phyloP scores from a whole-genome alignment of 2,329 filamentous ascomycete genomes.

The Calonectria leucothoes region DNA sequence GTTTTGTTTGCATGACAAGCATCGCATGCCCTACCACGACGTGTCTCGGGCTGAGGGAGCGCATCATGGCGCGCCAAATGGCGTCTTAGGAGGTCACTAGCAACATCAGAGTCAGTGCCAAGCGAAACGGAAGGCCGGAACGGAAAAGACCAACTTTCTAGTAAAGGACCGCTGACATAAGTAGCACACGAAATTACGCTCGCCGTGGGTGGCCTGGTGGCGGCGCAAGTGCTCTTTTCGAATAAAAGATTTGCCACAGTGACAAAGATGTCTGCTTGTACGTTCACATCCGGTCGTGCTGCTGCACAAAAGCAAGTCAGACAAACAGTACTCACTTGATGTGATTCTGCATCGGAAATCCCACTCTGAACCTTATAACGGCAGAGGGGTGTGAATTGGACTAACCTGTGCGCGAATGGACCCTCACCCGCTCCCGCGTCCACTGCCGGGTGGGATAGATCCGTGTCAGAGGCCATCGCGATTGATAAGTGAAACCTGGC shows the following conservation, averaged over 20 bases:
- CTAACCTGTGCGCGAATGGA: slow-evolving; percentile 21
- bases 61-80: slow-evolving; percentile 50
- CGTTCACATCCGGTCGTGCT: slow-evolving; percentile 6
- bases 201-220: slow-evolving; percentile 53
- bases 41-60: slow-evolving; percentile 43
- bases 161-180: slow-evolving; percentile 54
- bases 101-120: slow-evolving; percentile 1
- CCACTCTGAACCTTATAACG: slow-evolving; percentile 17
- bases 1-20: slow-evolving; percentile 58
- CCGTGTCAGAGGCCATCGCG: slow-evolving; percentile 27
- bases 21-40: slow-evolving; percentile 55
- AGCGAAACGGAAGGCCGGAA: neutral
- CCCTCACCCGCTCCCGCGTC: slow-evolving; percentile 17
- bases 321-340: neutral
- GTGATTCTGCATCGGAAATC: slow-evolving; percentile 15
- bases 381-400: slow-evolving; percentile 16
- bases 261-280: slow-evolving; percentile 47
- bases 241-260: slow-evolving; percentile 54
- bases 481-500: slow-evolving; percentile 14
- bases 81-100: slow-evolving; percentile 52
- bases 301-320: slow-evolving; percentile 15
- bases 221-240: slow-evolving; percentile 54
- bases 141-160: slow-evolving; percentile 46
- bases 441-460: slow-evolving; percentile 35
- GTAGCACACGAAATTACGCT: slow-evolving; percentile 48